phyloP scores from a whole-genome alignment of 495 filamentous ascomycete species.

The Hyaloscypha variabilis region DNA sequence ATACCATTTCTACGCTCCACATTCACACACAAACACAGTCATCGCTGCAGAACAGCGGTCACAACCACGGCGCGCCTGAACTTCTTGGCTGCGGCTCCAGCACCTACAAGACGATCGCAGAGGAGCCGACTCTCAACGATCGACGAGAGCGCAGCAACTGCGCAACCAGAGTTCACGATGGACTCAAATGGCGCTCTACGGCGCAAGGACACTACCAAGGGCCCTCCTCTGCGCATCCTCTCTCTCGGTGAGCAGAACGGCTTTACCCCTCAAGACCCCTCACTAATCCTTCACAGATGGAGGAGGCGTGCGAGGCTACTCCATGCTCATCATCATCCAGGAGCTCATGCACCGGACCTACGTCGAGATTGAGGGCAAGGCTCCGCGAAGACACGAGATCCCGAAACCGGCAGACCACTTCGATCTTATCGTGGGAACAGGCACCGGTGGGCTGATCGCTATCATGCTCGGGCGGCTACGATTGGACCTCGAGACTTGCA shows the following conservation, averaged over 20 bases:
- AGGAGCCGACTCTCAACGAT: constrained; percentile 16
- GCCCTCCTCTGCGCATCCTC: constrained; percentile 86
- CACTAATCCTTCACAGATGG: constrained; percentile 59
- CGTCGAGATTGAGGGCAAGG: constrained; percentile 80
- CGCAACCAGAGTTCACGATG: constrained; percentile 18
- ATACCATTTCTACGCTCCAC: background rate
- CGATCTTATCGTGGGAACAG: constrained; percentile 92
- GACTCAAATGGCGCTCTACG: constrained; percentile 42
- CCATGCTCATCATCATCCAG: constrained; percentile 92
- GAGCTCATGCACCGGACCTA: constrained; percentile 95
- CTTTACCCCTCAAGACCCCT: background rate
- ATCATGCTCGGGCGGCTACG: constrained; percentile 94
- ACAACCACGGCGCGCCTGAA: constrained; percentile 30
- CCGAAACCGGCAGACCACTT: constrained; percentile 99
- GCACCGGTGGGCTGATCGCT: constrained; percentile 93
- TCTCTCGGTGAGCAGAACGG: constrained; percentile 77
- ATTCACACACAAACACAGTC: constrained; percentile 25
- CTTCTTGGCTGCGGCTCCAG: constrained; percentile 24
- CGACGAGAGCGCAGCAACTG: constrained; percentile 10
- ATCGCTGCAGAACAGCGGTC: constrained; percentile 23
- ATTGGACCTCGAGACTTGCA: constrained; percentile 92
- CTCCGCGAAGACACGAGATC: constrained; percentile 82
- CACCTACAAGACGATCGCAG: constrained; percentile 7
- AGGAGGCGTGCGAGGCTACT: constrained; percentile 95
- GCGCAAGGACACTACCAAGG: constrained; percentile 93